phyloP scores from a whole-genome alignment of 2,329 filamentous ascomycete species.

The Cladosporium colombiae region DNA sequence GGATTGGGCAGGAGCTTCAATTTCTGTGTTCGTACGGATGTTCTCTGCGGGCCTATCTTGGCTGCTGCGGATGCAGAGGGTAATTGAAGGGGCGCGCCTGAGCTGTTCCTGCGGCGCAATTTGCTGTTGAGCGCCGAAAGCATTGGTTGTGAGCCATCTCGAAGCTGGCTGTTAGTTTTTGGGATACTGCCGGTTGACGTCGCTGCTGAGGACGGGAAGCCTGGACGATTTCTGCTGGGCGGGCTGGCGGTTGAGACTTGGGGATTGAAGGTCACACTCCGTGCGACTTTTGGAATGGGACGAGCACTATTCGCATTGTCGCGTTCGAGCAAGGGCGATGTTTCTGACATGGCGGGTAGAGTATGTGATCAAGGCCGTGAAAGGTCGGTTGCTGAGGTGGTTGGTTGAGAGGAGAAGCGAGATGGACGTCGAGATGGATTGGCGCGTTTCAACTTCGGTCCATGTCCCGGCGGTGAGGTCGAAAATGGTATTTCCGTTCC shows the following conservation, averaged over 20 bases:
- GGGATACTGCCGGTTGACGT: constrained; percentile 33
- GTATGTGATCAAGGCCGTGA: not conserved
- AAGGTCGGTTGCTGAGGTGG: not conserved
- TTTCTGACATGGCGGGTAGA: constrained; percentile 13
- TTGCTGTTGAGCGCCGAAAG: constrained; percentile 84
- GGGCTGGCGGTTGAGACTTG: constrained; percentile 51
- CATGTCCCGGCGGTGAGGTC: not conserved
- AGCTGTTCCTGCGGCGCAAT: constrained; percentile 81
- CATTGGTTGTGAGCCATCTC: constrained; percentile 56
- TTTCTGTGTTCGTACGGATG: constrained; percentile 94
- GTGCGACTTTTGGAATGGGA: constrained; percentile 44
- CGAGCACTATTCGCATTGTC: not conserved
- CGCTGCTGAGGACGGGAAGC: constrained; percentile 38
- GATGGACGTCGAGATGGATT: not conserved
- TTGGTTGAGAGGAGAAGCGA: not conserved
- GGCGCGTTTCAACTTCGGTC: not conserved
- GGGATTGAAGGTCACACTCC: constrained; percentile 77
- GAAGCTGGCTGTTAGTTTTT: constrained; percentile 36
- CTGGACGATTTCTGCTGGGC: constrained; percentile 36
- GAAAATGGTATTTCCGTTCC: not conserved
- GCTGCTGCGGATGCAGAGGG: constrained; percentile 46
- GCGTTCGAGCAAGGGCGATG: constrained; percentile 12
- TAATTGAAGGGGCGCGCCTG: constrained; percentile 59
- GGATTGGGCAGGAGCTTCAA: constrained; percentile 94
- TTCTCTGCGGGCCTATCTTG: constrained; percentile 92